Conservation (phyloP, 106 monocot genomes). For the Apostasia ramifera region DNA sequence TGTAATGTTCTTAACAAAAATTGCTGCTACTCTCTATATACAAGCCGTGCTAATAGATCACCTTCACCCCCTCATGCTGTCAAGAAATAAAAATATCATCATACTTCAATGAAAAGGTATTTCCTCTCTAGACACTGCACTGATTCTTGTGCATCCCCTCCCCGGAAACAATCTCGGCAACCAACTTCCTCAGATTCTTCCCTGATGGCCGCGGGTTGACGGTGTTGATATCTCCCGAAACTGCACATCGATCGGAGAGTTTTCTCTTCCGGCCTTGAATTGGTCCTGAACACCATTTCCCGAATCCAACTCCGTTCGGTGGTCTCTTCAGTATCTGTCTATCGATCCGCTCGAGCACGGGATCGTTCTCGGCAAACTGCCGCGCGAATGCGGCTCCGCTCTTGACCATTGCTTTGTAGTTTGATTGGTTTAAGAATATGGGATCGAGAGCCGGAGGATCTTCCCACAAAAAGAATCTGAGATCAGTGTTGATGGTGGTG, state of each 20-base stretch:
- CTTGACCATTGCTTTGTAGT: conserved; percentile 44
- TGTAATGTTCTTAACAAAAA: background rate
- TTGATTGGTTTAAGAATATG: conserved; percentile 41
- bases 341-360: conserved; percentile 47
- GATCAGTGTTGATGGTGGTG: conserved; percentile 71
- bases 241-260: conserved; percentile 26
- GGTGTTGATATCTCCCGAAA: conserved; percentile 39
- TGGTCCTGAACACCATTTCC: conserved; percentile 45
- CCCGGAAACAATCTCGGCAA: conserved; percentile 25
- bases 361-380: conserved; percentile 42
- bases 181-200: conserved; percentile 32
- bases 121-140: conserved; percentile 21
- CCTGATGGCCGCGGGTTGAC: conserved; percentile 30
- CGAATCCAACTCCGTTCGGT: conserved; percentile 18
- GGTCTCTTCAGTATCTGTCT: conserved; percentile 34
- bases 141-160: conserved; percentile 37
- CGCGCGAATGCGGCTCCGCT: conserved; percentile 74
- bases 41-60: background rate
- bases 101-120: background rate
- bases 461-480: conserved; percentile 71
- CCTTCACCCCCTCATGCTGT: background rate
- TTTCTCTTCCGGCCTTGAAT: background rate
- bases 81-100: background rate
- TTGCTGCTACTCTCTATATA: background rate
- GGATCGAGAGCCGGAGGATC: conserved; percentile 63